These are phyloP conservation scores for Bruguiera gymnorhiza DNA, from an alignment of 345 rosid species.

Conservation along the genomic window DNA sequence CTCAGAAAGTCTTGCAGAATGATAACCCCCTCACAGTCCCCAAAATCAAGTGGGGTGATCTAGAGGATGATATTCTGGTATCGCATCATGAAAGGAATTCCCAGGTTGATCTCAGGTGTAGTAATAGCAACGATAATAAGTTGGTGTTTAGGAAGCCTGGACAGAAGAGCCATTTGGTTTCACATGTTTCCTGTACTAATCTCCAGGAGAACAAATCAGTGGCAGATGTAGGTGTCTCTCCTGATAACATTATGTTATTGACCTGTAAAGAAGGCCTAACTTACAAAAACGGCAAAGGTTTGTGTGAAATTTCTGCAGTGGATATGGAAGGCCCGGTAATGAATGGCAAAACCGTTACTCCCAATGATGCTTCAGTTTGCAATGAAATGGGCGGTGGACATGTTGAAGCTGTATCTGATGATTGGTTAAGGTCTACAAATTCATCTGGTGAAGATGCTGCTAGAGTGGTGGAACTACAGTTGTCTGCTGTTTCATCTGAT, in stretches of 20 bases:
- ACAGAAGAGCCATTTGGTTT: slow-evolving; percentile 18
- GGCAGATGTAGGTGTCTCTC: slow-evolving; percentile 18
- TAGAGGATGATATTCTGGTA: slow-evolving; percentile 45
- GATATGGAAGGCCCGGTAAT: slow-evolving; percentile 15
- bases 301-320: slow-evolving; percentile 23
- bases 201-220: slow-evolving; percentile 17
- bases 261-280: slow-evolving; percentile 23
- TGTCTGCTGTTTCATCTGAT: slow-evolving; percentile 11
- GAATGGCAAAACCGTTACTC: slow-evolving; percentile 18
- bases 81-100: slow-evolving; percentile 26
- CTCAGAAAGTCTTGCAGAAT: slow-evolving; percentile 11
- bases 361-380: slow-evolving; percentile 25
- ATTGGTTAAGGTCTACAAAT: slow-evolving; percentile 16
- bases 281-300: slow-evolving; percentile 29
- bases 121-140: slow-evolving; percentile 27
- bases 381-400: slow-evolving; percentile 22
- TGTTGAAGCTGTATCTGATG: slow-evolving; percentile 14
- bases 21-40: slow-evolving; percentile 31
- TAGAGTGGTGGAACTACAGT: slow-evolving; percentile 20
- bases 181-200: slow-evolving; percentile 16
- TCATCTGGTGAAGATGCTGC: slow-evolving; percentile 29
- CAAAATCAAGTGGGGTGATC: slow-evolving; percentile 60
- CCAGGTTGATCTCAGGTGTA: slow-evolving; percentile 36
- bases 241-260: slow-evolving; percentile 11
- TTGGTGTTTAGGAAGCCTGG: slow-evolving; percentile 27